phyloP scores from a whole-genome alignment of 140 eudicot species.

The Erigeron philadelphicus region DNA sequence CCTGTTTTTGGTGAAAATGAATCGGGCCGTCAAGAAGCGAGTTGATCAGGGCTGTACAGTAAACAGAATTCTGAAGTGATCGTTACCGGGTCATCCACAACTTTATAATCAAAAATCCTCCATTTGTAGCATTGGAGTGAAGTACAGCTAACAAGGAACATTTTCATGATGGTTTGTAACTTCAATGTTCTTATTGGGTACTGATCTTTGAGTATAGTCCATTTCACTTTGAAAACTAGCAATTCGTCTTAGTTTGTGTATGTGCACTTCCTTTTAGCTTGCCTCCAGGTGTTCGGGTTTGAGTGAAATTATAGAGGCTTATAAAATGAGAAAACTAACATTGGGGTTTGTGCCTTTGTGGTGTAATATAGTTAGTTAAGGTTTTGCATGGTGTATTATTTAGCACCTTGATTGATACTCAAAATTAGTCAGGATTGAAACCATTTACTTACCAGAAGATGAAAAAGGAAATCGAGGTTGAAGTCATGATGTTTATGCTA shows the following conservation, averaged over 20 bases:
- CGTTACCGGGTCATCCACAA: neutral
- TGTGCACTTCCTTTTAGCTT: constrained; percentile 17
- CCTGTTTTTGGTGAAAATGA: constrained; percentile 25
- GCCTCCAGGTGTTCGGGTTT: constrained; percentile 10
- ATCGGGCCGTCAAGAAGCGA: constrained; percentile 18
- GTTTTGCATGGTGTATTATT: constrained; percentile 4
- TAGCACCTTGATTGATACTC: constrained; percentile 26
- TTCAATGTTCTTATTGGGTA: constrained; percentile 7
- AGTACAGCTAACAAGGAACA: constrained; percentile 24
- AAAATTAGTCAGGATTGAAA: constrained; percentile 21
- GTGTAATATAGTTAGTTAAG: constrained; percentile 27
- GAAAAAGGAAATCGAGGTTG: constrained; percentile 7
- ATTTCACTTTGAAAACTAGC: neutral
- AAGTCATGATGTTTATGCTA: constrained; percentile 16
- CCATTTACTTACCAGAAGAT: constrained; percentile 11
- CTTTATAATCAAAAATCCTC: constrained; percentile 4
- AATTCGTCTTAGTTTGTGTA: constrained; percentile 19
- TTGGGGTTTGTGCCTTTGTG: constrained; percentile 18
- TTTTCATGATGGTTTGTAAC: constrained; percentile 16
- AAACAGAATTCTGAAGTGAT: constrained; percentile 12
- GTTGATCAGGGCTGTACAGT: constrained; percentile 17
- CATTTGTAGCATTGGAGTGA: constrained; percentile 14
- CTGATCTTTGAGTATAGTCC: constrained; percentile 21
- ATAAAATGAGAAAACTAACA: constrained; percentile 11
- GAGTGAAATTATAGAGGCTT: constrained; percentile 15